These are phyloP conservation scores for Garcileccinum viscosum DNA, from an alignment of 1,284 basidiomycete species.

Conservation along the genomic window DNA sequence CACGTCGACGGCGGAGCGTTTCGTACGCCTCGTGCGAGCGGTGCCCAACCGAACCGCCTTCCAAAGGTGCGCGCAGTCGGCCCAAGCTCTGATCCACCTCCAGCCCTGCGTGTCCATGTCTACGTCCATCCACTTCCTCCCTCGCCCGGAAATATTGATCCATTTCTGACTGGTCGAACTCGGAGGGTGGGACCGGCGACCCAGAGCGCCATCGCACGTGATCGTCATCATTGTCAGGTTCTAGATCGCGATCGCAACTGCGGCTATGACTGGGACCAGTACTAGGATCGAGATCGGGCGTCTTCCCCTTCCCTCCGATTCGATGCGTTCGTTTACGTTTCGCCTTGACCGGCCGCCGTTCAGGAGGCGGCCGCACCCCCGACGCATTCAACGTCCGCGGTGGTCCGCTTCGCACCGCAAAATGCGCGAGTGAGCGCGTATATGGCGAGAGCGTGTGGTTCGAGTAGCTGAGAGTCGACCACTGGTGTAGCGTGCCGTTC, in stretches of 20 bases:
- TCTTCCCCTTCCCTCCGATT: slow-evolving; percentile 52
- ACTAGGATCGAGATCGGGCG: not conserved
- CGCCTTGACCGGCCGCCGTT: slow-evolving; percentile 68
- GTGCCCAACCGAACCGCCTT: not conserved
- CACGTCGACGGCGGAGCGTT: slow-evolving; percentile 23
- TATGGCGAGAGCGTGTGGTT: slow-evolving; percentile 93
- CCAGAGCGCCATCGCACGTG: slow-evolving; percentile 23
- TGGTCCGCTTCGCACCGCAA: slow-evolving; percentile 86
- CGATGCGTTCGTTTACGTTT: slow-evolving; percentile 77
- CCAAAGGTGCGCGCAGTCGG: not conserved
- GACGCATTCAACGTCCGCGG: slow-evolving; percentile 48
- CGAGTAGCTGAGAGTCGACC: slow-evolving; percentile 83
- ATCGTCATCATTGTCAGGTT: not conserved
- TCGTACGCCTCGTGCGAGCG: slow-evolving; percentile 14
- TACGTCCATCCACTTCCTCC: slow-evolving; percentile 40
- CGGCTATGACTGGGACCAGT: not conserved
- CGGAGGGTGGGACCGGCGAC: slow-evolving; percentile 54
- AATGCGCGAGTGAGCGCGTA: slow-evolving; percentile 86
- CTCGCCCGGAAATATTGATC: slow-evolving; percentile 74
- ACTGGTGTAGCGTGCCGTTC: slow-evolving; percentile 80
- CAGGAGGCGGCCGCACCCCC: slow-evolving; percentile 39
- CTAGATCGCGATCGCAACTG: not conserved
- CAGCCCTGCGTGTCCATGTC: not conserved
- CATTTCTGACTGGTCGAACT: slow-evolving; percentile 79
- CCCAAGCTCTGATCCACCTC: not conserved